phyloP scores from a whole-genome alignment of 768 basidiomycete genomes.

The Rhodocollybia butyracea region DNA sequence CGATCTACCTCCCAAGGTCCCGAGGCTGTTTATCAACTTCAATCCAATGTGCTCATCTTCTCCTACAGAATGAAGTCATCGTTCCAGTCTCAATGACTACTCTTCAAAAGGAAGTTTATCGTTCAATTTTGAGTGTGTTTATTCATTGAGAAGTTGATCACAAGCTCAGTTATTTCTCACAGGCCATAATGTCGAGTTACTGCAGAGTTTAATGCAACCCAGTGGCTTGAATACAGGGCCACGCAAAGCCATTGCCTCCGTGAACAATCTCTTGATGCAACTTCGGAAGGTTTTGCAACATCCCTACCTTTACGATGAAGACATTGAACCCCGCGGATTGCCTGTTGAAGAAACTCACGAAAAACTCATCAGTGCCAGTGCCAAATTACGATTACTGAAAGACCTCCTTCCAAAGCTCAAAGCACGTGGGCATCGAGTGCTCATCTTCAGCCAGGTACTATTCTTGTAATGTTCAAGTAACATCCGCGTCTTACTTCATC shows the following conservation, averaged over 20 bases:
- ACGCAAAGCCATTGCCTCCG: conserved; percentile 51
- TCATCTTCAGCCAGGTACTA: conserved; percentile 86
- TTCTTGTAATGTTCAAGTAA: not conserved
- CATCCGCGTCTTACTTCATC: not conserved
- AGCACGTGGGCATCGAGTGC: conserved; percentile 80
- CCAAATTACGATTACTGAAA: conserved; percentile 81
- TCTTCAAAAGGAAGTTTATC: conserved; percentile 85
- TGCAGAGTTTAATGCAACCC: conserved; percentile 56
- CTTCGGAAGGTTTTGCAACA: conserved; percentile 86
- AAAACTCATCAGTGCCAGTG: conserved; percentile 77
- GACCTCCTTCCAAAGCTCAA: conserved; percentile 79
- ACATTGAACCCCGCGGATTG: conserved; percentile 73
- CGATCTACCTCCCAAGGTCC: conserved; percentile 86
- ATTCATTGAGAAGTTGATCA: conserved; percentile 11
- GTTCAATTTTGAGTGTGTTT: conserved; percentile 71
- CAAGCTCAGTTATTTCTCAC: not conserved
- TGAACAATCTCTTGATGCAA: conserved; percentile 88
- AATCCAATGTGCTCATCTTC: not conserved
- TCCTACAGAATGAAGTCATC: conserved; percentile 77
- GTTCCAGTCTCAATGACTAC: conserved; percentile 87
- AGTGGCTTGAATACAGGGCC: conserved; percentile 27
- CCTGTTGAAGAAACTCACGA: conserved; percentile 61
- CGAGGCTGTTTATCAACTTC: not conserved
- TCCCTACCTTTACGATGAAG: conserved; percentile 79
- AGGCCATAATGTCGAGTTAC: conserved; percentile 71